Percentiles rank a stretch among this genome's conserved stretches.
Evolutionary conservation across 768 basidiomycete genomes (phyloP).

Genomic region (Pilatotrama ljubarskyi): DNA sequence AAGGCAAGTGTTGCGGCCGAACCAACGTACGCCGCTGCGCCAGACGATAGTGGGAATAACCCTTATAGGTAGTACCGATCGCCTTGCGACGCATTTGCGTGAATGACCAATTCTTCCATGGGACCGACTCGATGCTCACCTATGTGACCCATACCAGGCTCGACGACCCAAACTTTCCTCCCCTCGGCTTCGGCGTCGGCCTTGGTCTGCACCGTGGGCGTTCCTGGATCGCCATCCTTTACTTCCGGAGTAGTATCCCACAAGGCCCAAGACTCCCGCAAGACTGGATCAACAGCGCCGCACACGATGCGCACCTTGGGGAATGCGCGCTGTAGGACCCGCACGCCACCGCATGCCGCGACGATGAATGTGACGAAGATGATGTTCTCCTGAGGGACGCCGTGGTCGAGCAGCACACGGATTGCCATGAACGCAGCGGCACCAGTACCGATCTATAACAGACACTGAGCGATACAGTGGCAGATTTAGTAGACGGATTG

Average conservation of each 20-base stretch:
- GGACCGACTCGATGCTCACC: conserved; percentile 44
- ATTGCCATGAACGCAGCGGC: conserved; percentile 96
- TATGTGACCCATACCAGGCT: conserved; percentile 89
- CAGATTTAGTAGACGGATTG: not conserved
- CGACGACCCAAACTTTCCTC: conserved; percentile 77
- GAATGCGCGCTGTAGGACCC: conserved; percentile 78
- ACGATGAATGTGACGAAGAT: conserved; percentile 91
- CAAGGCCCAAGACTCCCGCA: conserved; percentile 66
- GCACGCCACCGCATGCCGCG: conserved; percentile 77
- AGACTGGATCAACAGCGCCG: conserved; percentile 75
- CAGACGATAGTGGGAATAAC: not conserved
- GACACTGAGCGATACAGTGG: not conserved
- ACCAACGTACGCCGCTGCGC: not conserved
- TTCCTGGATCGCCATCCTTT: not conserved
- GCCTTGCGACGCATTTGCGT: conserved; percentile 26
- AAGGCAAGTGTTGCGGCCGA: not conserved
- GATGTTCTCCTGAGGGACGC: conserved; percentile 79
- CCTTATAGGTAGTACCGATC: conserved; percentile 43
- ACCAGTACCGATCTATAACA: conserved; percentile 81
- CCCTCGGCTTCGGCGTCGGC: conserved; percentile 37
- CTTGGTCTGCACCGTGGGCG: conserved; percentile 13
- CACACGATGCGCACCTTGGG: conserved; percentile 83
- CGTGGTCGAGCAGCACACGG: conserved; percentile 90
- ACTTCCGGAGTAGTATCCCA: conserved; percentile 37
- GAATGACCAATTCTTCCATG: not conserved